Percentiles rank a stretch among this genome's conserved stretches.
Conservation (phyloP, 805 yeast genomes). For the Grigorovia yakushimaensis region DNA sequence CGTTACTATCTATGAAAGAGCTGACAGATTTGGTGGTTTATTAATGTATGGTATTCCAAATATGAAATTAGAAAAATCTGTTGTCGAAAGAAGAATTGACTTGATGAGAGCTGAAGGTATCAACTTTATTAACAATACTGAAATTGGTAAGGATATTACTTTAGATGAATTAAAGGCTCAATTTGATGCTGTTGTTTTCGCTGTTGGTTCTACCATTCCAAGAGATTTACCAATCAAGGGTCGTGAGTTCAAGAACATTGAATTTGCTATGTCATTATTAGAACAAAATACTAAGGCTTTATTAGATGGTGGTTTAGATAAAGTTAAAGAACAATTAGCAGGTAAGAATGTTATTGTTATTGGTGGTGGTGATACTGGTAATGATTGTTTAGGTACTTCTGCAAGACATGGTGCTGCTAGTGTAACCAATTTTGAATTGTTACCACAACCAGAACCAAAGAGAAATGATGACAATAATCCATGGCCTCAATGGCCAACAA, state of each 20-base stretch:
- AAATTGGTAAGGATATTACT: conserved; percentile 75
- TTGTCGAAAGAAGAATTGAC: conserved; percentile 89
- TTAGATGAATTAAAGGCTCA: conserved; percentile 54
- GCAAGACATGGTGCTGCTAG: conserved; percentile 96
- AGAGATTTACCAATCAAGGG: conserved; percentile 93
- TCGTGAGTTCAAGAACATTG: conserved; percentile 79
- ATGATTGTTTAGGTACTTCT: conserved; percentile 95
- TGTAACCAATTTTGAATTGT: conserved; percentile 84
- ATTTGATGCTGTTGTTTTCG: conserved; percentile 78
- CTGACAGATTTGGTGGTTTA: conserved; percentile 94
- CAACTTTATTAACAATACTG: conserved; percentile 62
- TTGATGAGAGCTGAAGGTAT: conserved; percentile 86
- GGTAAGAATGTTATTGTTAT: conserved; percentile 92
- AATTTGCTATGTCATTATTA: conserved; percentile 89
- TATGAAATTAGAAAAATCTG: conserved; percentile 90
- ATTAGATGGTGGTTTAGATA: conserved; percentile 69
- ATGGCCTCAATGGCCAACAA: conserved; percentile 99
- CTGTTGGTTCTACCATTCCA: conserved; percentile 94
- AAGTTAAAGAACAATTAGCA: conserved; percentile 55
- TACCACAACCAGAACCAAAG: conserved; percentile 85
- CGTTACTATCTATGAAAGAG: conserved; percentile 87
- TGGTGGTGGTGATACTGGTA: conserved; percentile 99
- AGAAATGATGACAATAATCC: conserved; percentile 66
- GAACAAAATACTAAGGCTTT: conserved; percentile 84
- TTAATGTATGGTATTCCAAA: conserved; percentile 99